These are phyloP conservation scores for Tricholoma flavovirens DNA, from an alignment of 768 basidiomycete genomes.

Conservation along the genomic window DNA sequence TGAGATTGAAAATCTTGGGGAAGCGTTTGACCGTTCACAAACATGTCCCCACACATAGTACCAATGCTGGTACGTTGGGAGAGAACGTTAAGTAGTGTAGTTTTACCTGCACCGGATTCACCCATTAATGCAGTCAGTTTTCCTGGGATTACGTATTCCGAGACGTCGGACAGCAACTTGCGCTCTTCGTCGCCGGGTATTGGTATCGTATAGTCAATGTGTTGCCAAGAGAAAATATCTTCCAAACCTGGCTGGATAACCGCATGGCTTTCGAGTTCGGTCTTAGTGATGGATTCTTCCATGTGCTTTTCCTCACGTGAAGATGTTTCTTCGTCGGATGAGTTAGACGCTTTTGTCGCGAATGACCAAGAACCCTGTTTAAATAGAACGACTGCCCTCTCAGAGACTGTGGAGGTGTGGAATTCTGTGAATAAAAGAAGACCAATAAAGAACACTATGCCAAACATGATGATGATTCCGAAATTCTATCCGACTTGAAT, in stretches of 20 bases:
- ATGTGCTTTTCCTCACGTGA: slow-evolving; percentile 29
- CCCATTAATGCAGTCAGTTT: too few species aligned
- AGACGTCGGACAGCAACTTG: slow-evolving; percentile 62
- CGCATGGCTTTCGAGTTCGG: slow-evolving; percentile 23
- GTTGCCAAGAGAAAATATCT: slow-evolving; percentile 78
- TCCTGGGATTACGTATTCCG: slow-evolving; percentile 78
- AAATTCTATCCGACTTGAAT: slow-evolving; percentile 38
- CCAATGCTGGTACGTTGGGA: slow-evolving; percentile 45
- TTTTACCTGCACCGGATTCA: slow-evolving; percentile 50
- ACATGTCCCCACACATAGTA: slow-evolving; percentile 42
- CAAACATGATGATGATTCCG: slow-evolving; percentile 68
- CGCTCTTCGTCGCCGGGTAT: slow-evolving; percentile 37
- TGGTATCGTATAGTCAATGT: slow-evolving; percentile 61
- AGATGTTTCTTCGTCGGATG: slow-evolving; percentile 25
- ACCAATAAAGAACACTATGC: slow-evolving; percentile 45
- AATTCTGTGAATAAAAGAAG: slow-evolving; percentile 60
- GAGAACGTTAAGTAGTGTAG: slow-evolving; percentile 53
- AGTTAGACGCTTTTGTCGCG: slow-evolving; percentile 12
- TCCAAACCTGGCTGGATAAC: slow-evolving; percentile 33
- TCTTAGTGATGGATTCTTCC: slow-evolving; percentile 14
- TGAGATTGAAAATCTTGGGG: slow-evolving; percentile 60
- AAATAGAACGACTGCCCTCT: slow-evolving; percentile 50
- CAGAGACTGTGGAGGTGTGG: slow-evolving; percentile 33
- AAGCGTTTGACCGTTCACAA: slow-evolving; percentile 49
- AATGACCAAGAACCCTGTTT: slow-evolving; percentile 42